Base-by-base conservation (phyloP, 2,329 filamentous ascomycete genomes). In the Xylaria sp. region DNA sequence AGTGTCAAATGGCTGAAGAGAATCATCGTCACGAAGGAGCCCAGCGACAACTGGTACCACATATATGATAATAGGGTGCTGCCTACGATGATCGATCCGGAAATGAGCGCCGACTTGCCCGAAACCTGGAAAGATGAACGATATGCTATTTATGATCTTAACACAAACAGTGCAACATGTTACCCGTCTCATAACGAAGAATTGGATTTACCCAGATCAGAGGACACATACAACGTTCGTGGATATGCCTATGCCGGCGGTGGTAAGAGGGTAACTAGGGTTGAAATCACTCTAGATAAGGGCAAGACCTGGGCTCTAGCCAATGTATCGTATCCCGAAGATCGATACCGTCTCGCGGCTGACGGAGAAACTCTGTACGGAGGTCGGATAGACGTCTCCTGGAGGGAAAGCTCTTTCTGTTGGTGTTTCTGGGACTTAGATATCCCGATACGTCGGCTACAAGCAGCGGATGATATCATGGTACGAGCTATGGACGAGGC, bases 31-130 rank as follows among this genome's bases (percentile, higher is more conserved):
- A 95, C 93, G 0, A 87, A 90, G 10, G 84, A 86, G 27, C 93
- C 94, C 0, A 97, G 93, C 77, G 91, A 95, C 71, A 97, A 97
- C 77, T 97, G 93, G 93, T 97, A 97, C 75, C 94, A 98, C 79
- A 93, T 97, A 70, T 94, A 96, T 79, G 94, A 98, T 79, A 98
- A 98, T 78, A 85, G 93, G 67, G 93, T 98, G 1, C 82, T 98
- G 47, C 94, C 94, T 72, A 97, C 93, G 0, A 94, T 90, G 86
- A 86, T 97, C 18, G 91, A 90, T 12, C 93, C 94, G 0, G 93
- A 97, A 73, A 90, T 91, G 77, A 91, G 92, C 67, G 90, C 90
- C 1, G 88, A 91, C 70, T 84, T 94, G 62, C 88, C 89, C 0
- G 87, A 91, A 25, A 93, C 90, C 82, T 98, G 94, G 94, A 91